phyloP scores from a whole-genome alignment of 2,329 filamentous ascomycete genomes.

The Colletotrichum truncatum region DNA sequence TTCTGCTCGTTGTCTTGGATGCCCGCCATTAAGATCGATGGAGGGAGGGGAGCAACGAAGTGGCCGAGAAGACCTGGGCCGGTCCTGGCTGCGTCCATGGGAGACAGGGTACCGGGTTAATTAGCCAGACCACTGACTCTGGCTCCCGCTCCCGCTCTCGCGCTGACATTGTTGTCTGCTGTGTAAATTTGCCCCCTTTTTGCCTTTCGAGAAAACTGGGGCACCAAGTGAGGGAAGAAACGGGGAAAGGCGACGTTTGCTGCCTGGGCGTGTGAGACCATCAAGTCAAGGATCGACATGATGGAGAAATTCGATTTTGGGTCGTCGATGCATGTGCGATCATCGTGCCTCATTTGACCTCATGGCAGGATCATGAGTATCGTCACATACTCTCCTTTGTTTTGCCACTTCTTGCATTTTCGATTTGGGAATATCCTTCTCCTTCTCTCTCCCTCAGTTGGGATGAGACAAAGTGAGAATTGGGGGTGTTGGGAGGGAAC shows the following conservation, averaged over 20 bases:
- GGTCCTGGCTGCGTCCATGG: neutral
- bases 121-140: slow-evolving; percentile 12
- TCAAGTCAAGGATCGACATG: slow-evolving; percentile 1
- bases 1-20: too few relatives aligned
- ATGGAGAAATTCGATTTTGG: slow-evolving; percentile 9
- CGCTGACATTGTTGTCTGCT: neutral
- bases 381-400: neutral
- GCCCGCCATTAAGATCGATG: too few relatives aligned
- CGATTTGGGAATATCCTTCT: too few relatives aligned
- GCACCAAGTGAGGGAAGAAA: neutral
- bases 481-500: neutral
- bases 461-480: neutral
- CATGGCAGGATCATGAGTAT: neutral
- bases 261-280: neutral
- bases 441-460: too few relatives aligned
- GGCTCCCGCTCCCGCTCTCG: slow-evolving; percentile 5
- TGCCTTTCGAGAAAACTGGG: neutral
- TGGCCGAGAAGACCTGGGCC: neutral
- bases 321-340: neutral
- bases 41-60: neutral
- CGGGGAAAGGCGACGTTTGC: neutral
- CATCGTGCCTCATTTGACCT: slow-evolving; percentile 7
- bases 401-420: neutral
- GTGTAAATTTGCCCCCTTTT: neutral
- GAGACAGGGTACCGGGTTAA: neutral